These are phyloP conservation scores for Leptographium radiaticola DNA, from an alignment of 2,329 filamentous ascomycete genomes.

Conservation along the genomic window DNA sequence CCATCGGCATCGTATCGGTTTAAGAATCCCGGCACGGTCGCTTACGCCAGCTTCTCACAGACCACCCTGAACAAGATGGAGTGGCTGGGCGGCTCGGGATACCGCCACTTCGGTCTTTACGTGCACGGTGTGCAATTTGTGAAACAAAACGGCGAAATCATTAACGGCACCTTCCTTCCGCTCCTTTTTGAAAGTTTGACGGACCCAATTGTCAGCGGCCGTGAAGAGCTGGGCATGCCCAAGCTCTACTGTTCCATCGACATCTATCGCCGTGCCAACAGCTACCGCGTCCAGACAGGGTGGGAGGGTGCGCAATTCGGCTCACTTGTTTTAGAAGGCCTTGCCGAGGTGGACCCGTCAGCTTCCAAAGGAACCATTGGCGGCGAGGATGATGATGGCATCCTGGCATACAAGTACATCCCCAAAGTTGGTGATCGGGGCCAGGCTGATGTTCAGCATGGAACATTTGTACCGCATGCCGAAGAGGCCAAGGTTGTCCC, in stretches of 20 bases:
- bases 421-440: slow-evolving; percentile 38
- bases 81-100: slow-evolving; percentile 48
- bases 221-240: slow-evolving; percentile 50
- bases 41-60: slow-evolving; percentile 27
- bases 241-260: slow-evolving; percentile 43
- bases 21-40: slow-evolving; percentile 27
- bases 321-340: slow-evolving; percentile 9
- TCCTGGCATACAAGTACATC: slow-evolving; percentile 44
- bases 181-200: slow-evolving; percentile 44
- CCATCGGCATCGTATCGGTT: slow-evolving; percentile 29
- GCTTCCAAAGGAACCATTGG: slow-evolving; percentile 7
- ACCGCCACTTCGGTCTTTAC: slow-evolving; percentile 44
- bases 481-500: slow-evolving; percentile 20
- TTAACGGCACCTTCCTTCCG: slow-evolving; percentile 40
- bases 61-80: slow-evolving; percentile 36
- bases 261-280: slow-evolving; percentile 20
- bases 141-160: slow-evolving; percentile 30
- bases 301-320: slow-evolving; percentile 24
- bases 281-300: slow-evolving; percentile 24
- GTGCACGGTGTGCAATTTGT: slow-evolving; percentile 48
- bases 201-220: slow-evolving; percentile 45
- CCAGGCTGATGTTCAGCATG: slow-evolving; percentile 40
- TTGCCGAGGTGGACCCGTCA: slow-evolving; percentile 9
- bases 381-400: slow-evolving; percentile 29
- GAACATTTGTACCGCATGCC: slow-evolving; percentile 24